phyloP scores from a whole-genome alignment of 2,329 filamentous ascomycete genomes.

The Rutstroemia sp. region DNA sequence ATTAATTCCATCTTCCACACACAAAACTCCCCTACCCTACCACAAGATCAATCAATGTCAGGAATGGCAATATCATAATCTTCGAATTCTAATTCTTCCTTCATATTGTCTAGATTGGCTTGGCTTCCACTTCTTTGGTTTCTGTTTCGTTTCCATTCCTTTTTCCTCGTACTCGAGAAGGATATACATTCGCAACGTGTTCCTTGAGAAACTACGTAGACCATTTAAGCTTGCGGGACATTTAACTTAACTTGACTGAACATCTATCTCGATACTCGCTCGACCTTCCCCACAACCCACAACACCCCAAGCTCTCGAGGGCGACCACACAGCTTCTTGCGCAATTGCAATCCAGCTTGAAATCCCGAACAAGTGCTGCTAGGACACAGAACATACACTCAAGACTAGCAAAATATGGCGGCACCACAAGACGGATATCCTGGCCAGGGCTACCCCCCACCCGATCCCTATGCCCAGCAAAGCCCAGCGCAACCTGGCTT shows the following conservation, averaged over 20 bases:
- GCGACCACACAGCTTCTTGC: conserved; percentile 8
- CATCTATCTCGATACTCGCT: conserved; percentile 5
- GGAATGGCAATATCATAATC: conserved; percentile 13
- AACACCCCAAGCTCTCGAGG: conserved; percentile 11
- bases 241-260: background rate
- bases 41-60: conserved; percentile 14
- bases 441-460: conserved; percentile 34
- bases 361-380: background rate
- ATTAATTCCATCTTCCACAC: background rate
- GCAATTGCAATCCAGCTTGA: background rate
- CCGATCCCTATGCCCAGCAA: conserved; percentile 40
- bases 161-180: conserved; percentile 6
- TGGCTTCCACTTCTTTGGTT: too few species aligned
- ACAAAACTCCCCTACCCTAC: background rate
- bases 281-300: conserved; percentile 10
- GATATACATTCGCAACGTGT: conserved; percentile 24
- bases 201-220: conserved; percentile 16
- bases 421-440: conserved; percentile 44
- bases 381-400: conserved; percentile 2
- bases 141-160: too few species aligned
- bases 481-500: conserved; percentile 32
- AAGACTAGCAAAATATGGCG: conserved; percentile 42
- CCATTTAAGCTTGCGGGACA: conserved; percentile 11
- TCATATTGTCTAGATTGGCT: conserved; percentile 10
- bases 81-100: background rate